Conservation (phyloP, 1,284 basidiomycete species). For the Heterobasidion irregulare region DNA sequence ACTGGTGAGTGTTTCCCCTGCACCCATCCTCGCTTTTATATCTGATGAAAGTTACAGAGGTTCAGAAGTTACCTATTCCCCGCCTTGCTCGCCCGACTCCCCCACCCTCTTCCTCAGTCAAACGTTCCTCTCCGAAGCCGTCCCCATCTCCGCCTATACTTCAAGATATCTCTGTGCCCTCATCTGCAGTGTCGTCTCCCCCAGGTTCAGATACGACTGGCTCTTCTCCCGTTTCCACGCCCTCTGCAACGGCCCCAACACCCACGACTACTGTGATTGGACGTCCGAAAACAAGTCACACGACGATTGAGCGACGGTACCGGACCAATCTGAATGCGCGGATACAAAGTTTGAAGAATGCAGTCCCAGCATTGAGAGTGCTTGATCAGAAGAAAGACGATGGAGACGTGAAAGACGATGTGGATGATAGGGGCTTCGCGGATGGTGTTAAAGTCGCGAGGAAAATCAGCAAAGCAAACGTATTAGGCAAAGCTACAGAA, state of each 20-base stretch:
- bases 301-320: conserved; percentile 86
- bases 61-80: conserved; percentile 25
- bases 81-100: conserved; percentile 20
- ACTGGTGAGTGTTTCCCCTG: not conserved
- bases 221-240: conserved; percentile 5
- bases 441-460: conserved; percentile 79
- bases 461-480: conserved; percentile 79
- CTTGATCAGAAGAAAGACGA: conserved; percentile 49
- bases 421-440: conserved; percentile 70
- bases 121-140: conserved; percentile 22
- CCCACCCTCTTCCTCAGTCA: conserved; percentile 14
- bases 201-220: not conserved
- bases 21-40: not conserved
- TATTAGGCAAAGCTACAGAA: conserved; percentile 76
- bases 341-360: conserved; percentile 74
- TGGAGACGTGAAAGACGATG: conserved; percentile 33
- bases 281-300: conserved; percentile 82
- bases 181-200: conserved; percentile 15
- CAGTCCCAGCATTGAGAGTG: conserved; percentile 76
- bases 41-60: conserved; percentile 7
- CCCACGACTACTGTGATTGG: conserved; percentile 20
- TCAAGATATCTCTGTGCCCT: conserved; percentile 11
- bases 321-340: conserved; percentile 87
- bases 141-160: conserved; percentile 25
- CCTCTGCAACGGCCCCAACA: conserved; percentile 17